Evolutionary conservation across 1,284 basidiomycete genomes (phyloP).

Genomic region (Paramarasmius palmivorus): DNA sequence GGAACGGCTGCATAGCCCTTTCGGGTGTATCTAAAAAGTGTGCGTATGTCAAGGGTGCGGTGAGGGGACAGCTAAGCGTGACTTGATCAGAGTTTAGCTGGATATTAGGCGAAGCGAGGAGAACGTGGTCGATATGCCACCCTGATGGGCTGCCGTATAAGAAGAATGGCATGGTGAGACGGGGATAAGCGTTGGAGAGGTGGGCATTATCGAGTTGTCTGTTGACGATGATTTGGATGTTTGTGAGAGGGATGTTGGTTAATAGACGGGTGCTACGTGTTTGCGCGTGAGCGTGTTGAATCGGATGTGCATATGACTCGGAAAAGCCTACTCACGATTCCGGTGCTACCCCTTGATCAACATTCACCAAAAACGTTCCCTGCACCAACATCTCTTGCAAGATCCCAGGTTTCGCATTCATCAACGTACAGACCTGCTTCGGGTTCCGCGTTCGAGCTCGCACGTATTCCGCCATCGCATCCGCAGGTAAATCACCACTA

Average conservation of each 20-base stretch:
- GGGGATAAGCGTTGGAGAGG: conserved; percentile 31
- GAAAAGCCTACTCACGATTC: background rate
- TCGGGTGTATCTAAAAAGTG: conserved; percentile 4
- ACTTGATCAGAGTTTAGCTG: conserved; percentile 36
- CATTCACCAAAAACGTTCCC: conserved; percentile 19
- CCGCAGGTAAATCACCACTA: conserved; percentile 27
- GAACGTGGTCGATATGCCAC: conserved; percentile 40
- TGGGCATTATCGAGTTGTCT: conserved; percentile 22
- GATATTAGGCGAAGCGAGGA: conserved; percentile 37
- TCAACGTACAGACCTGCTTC: conserved; percentile 21
- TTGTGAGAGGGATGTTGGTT: conserved; percentile 20
- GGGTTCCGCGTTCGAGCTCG: conserved; percentile 22
- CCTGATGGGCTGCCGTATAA: conserved; percentile 35
- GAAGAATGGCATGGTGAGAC: conserved; percentile 38
- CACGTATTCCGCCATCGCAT: conserved; percentile 18
- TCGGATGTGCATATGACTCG: too few relatives aligned
- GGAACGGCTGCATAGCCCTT: conserved; percentile 12
- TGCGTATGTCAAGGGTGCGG: background rate
- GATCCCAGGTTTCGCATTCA: conserved; percentile 14
- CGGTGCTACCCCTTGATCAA: conserved; percentile 17
- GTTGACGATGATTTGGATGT: conserved; percentile 33
- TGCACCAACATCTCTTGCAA: conserved; percentile 21
- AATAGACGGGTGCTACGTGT: background rate
- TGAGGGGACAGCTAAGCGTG: background rate
- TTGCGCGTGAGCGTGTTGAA: too few relatives aligned